These are phyloP conservation scores for Pseudonitzschia multiseries DNA, from an alignment of 108 stramenopile species.

Conservation along the genomic window DNA sequence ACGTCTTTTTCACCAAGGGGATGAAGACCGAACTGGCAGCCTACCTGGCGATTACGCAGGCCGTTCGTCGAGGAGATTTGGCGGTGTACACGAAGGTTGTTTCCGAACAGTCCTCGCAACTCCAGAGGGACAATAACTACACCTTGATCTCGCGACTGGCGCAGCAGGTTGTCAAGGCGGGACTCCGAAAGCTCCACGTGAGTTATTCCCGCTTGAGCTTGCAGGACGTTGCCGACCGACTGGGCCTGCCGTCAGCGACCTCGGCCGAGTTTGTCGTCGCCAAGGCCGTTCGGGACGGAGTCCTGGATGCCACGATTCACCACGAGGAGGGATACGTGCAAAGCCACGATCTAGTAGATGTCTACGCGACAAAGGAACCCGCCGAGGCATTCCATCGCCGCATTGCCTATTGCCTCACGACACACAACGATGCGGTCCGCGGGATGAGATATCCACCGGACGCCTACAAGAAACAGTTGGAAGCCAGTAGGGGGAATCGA, in stretches of 20 bases:
- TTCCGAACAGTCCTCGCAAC: conserved; percentile 53
- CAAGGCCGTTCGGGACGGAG: conserved; percentile 98
- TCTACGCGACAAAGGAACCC: conserved; percentile 96
- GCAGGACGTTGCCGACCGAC: conserved; percentile 87
- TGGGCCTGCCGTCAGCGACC: conserved; percentile 80
- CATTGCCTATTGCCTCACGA: conserved; percentile 97
- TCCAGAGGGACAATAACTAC: conserved; percentile 86
- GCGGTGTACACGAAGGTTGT: conserved; percentile 82
- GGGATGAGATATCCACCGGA: conserved; percentile 97
- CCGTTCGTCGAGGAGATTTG: conserved; percentile 95
- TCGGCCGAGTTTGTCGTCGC: conserved; percentile 97
- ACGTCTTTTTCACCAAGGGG: conserved; percentile 84
- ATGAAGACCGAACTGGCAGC: conserved; percentile 82
- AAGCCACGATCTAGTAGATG: conserved; percentile 91
- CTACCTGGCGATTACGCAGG: conserved; percentile 92
- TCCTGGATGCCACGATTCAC: conserved; percentile 98
- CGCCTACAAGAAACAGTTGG: conserved; percentile 90
- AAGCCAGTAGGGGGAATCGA: conserved; percentile 78
- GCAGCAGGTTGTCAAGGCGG: conserved; percentile 98
- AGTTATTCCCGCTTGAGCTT: conserved; percentile 89
- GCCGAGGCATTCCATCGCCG: conserved; percentile 97
- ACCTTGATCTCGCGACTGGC: conserved; percentile 94
- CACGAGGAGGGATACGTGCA: conserved; percentile 90
- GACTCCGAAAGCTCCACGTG: conserved; percentile 90
- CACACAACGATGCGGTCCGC: conserved; percentile 97